These are phyloP conservation scores for Xylaria sp. DNA, from an alignment of 2,329 filamentous ascomycete species.

Conservation along the genomic window DNA sequence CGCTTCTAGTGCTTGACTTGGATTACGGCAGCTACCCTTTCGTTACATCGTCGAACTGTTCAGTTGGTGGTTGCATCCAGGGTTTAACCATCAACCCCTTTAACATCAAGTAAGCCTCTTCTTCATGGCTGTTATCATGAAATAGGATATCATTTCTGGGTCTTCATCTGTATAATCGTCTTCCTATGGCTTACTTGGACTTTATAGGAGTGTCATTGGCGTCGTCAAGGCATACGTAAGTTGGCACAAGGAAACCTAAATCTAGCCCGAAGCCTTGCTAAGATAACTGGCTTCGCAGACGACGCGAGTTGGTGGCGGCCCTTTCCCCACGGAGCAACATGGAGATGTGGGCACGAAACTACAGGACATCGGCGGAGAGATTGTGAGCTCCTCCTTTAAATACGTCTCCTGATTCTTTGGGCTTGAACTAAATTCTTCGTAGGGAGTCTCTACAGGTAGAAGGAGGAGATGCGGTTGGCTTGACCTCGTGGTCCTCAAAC, in stretches of 20 bases:
- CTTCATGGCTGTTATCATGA: not conserved
- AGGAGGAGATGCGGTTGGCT: conserved; percentile 36
- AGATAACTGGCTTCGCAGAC: conserved; percentile 57
- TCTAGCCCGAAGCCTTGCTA: not conserved
- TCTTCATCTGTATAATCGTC: not conserved
- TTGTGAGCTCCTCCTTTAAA: conserved; percentile 11
- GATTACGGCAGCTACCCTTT: conserved; percentile 63
- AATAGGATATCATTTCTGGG: not conserved
- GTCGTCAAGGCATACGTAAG: conserved; percentile 65
- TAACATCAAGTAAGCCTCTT: conserved; percentile 60
- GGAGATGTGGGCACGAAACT: conserved; percentile 52
- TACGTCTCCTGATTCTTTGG: not conserved
- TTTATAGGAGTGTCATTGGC: conserved; percentile 55
- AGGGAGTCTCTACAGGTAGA: conserved; percentile 60
- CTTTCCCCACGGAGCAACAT: conserved; percentile 66
- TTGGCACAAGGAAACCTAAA: not conserved
- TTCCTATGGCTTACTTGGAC: conserved; percentile 14
- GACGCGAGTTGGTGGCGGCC: conserved; percentile 65
- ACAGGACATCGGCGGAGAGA: conserved; percentile 52
- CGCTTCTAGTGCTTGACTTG: conserved; percentile 63
- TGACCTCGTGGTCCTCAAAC: conserved; percentile 40
- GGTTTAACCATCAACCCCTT: conserved; percentile 64
- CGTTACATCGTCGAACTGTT: conserved; percentile 67
- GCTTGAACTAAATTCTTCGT: conserved; percentile 3
- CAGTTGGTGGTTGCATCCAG: conserved; percentile 65